A percentile compares a stretch with the other conserved stretches of the same genome.
Conservation (phyloP, 2,329 filamentous ascomycete genomes). For the Beauveria brongniartii region DNA sequence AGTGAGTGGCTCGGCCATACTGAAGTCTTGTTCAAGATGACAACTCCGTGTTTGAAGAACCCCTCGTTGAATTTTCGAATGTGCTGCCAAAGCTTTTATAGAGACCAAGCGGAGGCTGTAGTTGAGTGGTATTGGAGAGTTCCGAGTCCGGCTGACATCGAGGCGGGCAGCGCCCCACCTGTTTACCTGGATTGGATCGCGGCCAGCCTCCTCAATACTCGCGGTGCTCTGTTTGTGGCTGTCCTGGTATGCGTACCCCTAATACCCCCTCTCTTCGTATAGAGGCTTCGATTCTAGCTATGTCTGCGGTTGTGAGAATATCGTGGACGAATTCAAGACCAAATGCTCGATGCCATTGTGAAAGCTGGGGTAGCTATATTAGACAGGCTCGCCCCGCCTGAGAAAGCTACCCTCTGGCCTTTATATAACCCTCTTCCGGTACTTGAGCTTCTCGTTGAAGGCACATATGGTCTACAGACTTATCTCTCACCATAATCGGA, state of each 20-base stretch:
- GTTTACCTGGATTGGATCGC: background rate
- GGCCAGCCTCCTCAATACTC: no score
- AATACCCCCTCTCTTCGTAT: no score
- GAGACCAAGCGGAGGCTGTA: background rate
- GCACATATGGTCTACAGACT: background rate
- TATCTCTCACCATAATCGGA: background rate
- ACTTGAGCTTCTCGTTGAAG: background rate
- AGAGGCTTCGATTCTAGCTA: no score
- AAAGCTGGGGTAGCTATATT: background rate
- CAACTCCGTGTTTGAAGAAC: background rate
- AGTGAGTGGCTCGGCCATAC: slow-evolving; percentile 40
- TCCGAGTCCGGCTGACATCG: background rate
- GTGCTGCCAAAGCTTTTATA: background rate
- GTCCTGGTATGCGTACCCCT: no score
- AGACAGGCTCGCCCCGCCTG: background rate
- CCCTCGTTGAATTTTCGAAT: no score
- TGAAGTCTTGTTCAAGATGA: background rate
- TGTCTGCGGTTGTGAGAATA: background rate
- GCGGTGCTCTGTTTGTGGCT: no score
- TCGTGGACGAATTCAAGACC: background rate
- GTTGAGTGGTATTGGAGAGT: background rate
- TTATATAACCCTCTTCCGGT: background rate
- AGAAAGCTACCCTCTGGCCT: no score
- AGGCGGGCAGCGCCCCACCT: background rate
- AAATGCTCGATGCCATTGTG: background rate